A percentile compares a stretch with the other conserved stretches of the same genome.
Evolutionary conservation across 345 rosid species (phyloP).

Genomic region (Gossypium turneri): DNA sequence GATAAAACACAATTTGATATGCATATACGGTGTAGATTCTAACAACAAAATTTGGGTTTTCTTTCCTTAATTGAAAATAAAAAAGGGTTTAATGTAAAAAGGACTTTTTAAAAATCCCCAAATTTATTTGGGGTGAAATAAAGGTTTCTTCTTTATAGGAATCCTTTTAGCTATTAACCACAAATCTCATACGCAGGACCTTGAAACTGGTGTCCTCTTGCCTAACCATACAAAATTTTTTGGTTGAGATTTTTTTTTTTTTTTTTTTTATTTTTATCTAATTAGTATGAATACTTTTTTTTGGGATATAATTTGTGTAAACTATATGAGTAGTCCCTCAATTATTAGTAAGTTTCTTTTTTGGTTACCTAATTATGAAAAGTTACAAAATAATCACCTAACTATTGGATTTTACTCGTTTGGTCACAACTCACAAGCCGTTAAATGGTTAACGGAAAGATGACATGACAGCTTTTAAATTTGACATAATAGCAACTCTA

Average conservation of each 20-base stretch:
- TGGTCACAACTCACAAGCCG: too few relatives aligned
- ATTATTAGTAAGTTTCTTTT: too few relatives aligned
- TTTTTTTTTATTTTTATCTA: background rate
- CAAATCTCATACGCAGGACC: background rate
- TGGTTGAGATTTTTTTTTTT: background rate
- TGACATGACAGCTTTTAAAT: too few relatives aligned
- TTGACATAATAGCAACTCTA: too few relatives aligned
- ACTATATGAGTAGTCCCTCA: too few relatives aligned
- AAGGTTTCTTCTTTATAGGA: background rate
- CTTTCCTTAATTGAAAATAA: too few relatives aligned
- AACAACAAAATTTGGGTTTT: background rate
- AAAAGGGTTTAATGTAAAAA: too few relatives aligned
- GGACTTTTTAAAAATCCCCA: background rate
- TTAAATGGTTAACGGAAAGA: too few relatives aligned
- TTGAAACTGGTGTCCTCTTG: background rate
- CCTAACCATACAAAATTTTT: background rate
- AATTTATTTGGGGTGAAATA: conserved; percentile 1
- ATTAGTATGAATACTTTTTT: background rate
- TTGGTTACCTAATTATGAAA: too few relatives aligned
- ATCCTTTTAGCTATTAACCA: background rate
- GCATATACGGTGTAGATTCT: background rate
- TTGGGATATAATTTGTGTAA: too few relatives aligned
- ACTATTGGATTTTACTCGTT: too few relatives aligned
- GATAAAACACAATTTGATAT: background rate
- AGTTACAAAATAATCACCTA: too few relatives aligned